Conservation (phyloP, 805 yeast genomes). For the Grigorovia transvaalensis region DNA sequence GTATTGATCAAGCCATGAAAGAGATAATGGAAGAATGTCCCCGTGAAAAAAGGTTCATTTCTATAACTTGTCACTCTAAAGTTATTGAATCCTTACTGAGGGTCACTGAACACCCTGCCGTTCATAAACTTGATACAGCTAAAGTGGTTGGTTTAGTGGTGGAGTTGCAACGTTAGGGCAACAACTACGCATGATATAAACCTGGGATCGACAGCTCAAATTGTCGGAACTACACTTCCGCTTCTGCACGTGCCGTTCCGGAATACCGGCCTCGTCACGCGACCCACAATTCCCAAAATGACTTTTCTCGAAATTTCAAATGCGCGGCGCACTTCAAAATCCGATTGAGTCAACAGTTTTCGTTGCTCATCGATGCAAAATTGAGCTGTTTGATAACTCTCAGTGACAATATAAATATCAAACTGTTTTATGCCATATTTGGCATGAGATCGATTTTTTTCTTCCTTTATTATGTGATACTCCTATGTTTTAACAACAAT, state of each 20-base stretch:
- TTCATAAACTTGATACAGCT: constrained; percentile 47
- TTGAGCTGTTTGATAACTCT: not conserved
- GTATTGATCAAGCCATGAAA: constrained; percentile 31
- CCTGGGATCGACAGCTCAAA: too few relatives aligned
- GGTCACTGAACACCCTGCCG: constrained; percentile 43
- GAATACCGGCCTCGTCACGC: not conserved
- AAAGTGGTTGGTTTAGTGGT: constrained; percentile 54
- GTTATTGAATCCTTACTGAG: constrained; percentile 43
- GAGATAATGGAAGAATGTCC: constrained; percentile 32
- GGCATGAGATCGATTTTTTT: not conserved
- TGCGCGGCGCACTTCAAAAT: not conserved
- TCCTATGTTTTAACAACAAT: too few relatives aligned
- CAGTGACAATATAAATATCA: not conserved
- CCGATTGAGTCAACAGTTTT: not conserved
- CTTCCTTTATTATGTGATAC: too few relatives aligned
- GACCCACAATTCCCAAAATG: not conserved
- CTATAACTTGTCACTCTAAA: constrained; percentile 54
- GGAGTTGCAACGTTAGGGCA: constrained; percentile 15
- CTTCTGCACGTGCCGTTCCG: not conserved
- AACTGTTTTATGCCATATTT: not conserved
- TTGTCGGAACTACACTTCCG: too few relatives aligned
- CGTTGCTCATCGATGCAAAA: not conserved
- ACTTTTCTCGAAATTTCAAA: not conserved
- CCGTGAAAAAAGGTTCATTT: constrained; percentile 27
- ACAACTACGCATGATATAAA: too few relatives aligned